phyloP scores from a whole-genome alignment of 768 basidiomycete species.

The Hygrocybe coccinea region DNA sequence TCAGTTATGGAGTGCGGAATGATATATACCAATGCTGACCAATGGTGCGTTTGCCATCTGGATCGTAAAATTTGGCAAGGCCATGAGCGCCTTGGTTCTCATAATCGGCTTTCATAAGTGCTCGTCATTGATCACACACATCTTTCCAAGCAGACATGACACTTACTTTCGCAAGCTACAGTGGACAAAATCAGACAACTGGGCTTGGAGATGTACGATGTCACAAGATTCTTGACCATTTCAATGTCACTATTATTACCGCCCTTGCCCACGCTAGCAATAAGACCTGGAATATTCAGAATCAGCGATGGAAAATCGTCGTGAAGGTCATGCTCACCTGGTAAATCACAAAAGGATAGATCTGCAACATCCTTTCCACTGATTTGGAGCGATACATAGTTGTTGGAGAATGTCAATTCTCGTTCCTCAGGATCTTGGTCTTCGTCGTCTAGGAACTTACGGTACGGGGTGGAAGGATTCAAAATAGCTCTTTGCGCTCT shows the following conservation, averaged over 20 bases:
- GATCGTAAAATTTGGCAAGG: slow-evolving; percentile 58
- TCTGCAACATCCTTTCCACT: slow-evolving; percentile 57
- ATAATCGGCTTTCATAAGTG: slow-evolving; percentile 54
- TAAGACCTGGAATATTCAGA: slow-evolving; percentile 40
- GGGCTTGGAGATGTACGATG: slow-evolving; percentile 53
- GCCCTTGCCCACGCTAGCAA: slow-evolving; percentile 47
- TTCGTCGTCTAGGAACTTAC: slow-evolving; percentile 38
- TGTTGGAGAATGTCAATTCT: slow-evolving; percentile 46
- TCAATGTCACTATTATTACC: slow-evolving; percentile 54
- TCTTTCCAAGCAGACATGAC: neutral
- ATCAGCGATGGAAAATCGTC: neutral
- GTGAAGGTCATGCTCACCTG: slow-evolving; percentile 34
- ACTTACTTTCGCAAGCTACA: slow-evolving; percentile 61
- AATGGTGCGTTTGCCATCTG: slow-evolving; percentile 61
- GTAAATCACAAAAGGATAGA: slow-evolving; percentile 61
- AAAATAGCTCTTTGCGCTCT: slow-evolving; percentile 63
- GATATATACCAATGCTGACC: slow-evolving; percentile 38
- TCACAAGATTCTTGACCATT: slow-evolving; percentile 55
- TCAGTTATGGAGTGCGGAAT: neutral
- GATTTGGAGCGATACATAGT: slow-evolving; percentile 55
- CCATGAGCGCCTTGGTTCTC: slow-evolving; percentile 73
- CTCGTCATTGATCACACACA: neutral
- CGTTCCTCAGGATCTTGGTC: slow-evolving; percentile 23
- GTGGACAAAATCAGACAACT: slow-evolving; percentile 61
- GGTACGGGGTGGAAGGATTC: slow-evolving; percentile 40